Percentiles rank a stretch among this genome's conserved stretches.
Conservation (phyloP, 768 basidiomycete species). For the Pholiota microspora region DNA sequence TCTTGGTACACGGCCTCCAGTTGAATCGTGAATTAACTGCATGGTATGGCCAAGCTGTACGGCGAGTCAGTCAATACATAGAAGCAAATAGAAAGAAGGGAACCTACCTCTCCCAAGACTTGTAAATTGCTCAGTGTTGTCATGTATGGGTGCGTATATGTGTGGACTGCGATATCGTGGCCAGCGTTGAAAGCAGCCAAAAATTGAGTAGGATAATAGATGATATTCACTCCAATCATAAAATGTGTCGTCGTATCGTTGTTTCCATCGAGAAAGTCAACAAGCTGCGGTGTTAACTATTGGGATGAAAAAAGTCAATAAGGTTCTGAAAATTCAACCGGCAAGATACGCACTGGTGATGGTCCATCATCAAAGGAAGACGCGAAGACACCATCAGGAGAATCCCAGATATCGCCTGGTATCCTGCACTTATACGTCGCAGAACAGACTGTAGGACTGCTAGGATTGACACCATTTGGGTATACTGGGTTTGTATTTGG, state of each 20-base stretch:
- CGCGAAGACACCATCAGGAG: conserved; percentile 65
- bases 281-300: conserved; percentile 45
- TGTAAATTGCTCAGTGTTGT: conserved; percentile 69
- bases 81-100: background rate
- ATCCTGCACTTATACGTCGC: conserved; percentile 67
- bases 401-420: conserved; percentile 70
- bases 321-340: background rate
- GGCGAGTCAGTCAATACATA: background rate
- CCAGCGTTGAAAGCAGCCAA: conserved; percentile 44
- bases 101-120: conserved; percentile 59
- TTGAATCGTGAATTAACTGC: conserved; percentile 76
- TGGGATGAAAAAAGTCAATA: background rate
- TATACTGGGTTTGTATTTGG: conserved; percentile 41
- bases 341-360: conserved; percentile 30
- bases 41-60: conserved; percentile 74
- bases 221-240: conserved; percentile 81
- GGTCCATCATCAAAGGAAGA: conserved; percentile 85
- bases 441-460: conserved; percentile 64
- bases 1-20: conserved; percentile 63
- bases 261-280: conserved; percentile 65
- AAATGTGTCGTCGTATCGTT: conserved; percentile 81
- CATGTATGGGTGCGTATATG: conserved; percentile 80
- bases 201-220: conserved; percentile 56
- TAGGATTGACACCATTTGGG: conserved; percentile 42
- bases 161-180: conserved; percentile 54